Evolutionary conservation across 306 rosid species (phyloP).

Genomic region (Leucaena leucocephala): DNA sequence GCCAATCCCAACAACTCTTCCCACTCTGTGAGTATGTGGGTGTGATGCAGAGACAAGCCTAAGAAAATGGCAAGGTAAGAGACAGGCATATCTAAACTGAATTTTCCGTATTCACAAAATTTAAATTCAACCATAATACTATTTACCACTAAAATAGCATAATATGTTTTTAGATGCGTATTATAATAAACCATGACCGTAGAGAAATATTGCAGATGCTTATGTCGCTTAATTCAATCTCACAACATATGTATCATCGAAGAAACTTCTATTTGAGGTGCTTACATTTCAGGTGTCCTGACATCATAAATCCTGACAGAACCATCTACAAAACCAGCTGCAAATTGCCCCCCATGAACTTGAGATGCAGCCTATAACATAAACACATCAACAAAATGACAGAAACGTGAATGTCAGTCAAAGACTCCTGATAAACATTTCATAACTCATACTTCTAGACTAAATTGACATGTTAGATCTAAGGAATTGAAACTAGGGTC

Average conservation of each 20-base stretch:
- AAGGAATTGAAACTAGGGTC: not conserved
- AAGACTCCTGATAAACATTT: not conserved
- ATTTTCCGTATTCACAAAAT: not conserved
- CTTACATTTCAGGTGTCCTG: slow-evolving; percentile 89
- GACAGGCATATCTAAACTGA: not conserved
- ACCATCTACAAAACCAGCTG: slow-evolving; percentile 97
- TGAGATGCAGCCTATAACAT: slow-evolving; percentile 87
- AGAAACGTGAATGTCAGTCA: not conserved
- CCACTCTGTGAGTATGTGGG: slow-evolving; percentile 74
- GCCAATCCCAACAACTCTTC: slow-evolving; percentile 91
- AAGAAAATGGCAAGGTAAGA: slow-evolving; percentile 22
- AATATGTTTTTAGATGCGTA: slow-evolving; percentile 10
- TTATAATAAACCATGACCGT: slow-evolving; percentile 11
- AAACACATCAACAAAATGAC: not conserved
- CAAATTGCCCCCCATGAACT: slow-evolving; percentile 87
- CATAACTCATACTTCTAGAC: not conserved
- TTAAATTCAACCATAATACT: not conserved
- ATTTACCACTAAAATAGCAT: not conserved
- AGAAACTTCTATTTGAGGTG: slow-evolving; percentile 22
- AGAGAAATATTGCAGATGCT: slow-evolving; percentile 16
- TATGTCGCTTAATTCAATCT: slow-evolving; percentile 20
- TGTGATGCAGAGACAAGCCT: slow-evolving; percentile 80
- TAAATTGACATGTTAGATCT: slow-evolving; percentile 3
- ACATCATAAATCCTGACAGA: slow-evolving; percentile 87
- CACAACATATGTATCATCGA: slow-evolving; percentile 3